phyloP scores from a whole-genome alignment of 2,329 filamentous ascomycete species.

The Bipolaris cookei region DNA sequence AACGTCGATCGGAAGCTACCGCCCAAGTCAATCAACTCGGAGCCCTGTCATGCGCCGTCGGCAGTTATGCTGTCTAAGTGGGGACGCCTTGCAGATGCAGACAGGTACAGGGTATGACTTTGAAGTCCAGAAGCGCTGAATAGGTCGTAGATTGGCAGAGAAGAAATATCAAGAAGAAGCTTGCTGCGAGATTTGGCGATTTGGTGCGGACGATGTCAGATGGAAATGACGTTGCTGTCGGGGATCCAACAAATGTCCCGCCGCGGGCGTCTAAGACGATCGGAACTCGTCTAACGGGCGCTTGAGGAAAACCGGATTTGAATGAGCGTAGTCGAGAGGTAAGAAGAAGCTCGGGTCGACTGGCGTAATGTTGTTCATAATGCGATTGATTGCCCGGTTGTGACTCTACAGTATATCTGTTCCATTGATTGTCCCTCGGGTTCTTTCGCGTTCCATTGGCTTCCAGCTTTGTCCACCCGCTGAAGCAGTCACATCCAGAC shows the following conservation, averaged over 20 bases:
- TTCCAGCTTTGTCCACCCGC: constrained; percentile 24
- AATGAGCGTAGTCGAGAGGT: not conserved
- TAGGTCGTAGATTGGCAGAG: not conserved
- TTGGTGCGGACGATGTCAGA: constrained; percentile 16
- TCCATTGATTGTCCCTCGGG: constrained; percentile 15
- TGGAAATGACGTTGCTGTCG: constrained; percentile 38
- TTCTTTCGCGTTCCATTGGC: constrained; percentile 35
- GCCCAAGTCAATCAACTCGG: constrained; percentile 18
- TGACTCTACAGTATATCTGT: constrained; percentile 32
- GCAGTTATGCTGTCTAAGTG: constrained; percentile 19
- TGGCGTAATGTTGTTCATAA: constrained; percentile 17
- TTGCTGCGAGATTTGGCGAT: constrained; percentile 19
- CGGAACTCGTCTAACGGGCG: constrained; percentile 2
- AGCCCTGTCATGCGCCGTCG: constrained; percentile 35
- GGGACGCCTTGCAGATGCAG: constrained; percentile 27
- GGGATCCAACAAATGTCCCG: constrained; percentile 30
- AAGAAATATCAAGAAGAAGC: constrained; percentile 14
- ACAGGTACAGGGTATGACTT: constrained; percentile 5
- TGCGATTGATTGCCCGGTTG: constrained; percentile 18
- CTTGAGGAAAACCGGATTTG: not conserved
- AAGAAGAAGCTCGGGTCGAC: not conserved
- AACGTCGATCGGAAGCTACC: constrained; percentile 23
- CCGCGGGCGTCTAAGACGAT: constrained; percentile 5
- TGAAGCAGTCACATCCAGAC: not conserved
- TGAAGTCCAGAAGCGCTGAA: constrained; percentile 5